Conservation (phyloP, 1,139 yeast species). For the Yarrowia galli region DNA sequence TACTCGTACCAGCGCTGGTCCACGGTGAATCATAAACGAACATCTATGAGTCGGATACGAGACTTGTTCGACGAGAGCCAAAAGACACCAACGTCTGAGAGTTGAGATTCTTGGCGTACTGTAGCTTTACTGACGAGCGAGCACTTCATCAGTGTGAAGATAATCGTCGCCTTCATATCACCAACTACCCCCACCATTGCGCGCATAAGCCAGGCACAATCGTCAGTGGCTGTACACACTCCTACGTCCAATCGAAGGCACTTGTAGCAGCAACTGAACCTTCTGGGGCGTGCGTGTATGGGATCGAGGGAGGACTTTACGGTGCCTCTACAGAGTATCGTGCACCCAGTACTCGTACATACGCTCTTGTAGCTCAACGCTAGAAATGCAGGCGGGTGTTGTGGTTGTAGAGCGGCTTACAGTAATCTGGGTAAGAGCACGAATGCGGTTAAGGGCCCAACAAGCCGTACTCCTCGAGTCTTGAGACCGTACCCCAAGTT, state of each 20-base stretch:
- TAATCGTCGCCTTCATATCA: neutral
- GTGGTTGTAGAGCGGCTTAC: too few species aligned
- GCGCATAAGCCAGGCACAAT: constrained; percentile 6
- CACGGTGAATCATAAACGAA: neutral
- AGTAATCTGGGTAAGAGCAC: too few species aligned
- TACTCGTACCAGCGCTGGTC: too few species aligned
- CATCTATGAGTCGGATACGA: neutral
- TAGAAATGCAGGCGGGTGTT: neutral
- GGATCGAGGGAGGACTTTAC: constrained; percentile 1
- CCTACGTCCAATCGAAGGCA: neutral
- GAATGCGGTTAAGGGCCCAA: too few species aligned
- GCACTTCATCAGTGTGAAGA: too few species aligned
- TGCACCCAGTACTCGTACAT: too few species aligned
- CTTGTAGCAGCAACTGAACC: constrained; percentile 16
- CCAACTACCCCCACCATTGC: neutral
- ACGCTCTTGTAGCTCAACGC: too few species aligned
- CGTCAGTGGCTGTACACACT: neutral
- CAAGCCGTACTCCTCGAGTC: too few species aligned
- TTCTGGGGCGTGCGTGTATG: neutral
- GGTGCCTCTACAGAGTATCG: neutral
- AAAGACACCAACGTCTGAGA: neutral
- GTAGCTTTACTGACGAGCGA: too few species aligned
- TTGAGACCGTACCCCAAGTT: neutral
- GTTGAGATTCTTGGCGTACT: too few species aligned
- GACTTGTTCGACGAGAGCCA: neutral